Evolutionary conservation across 306 rosid genomes (phyloP).

Genomic region (Medicago arabica): DNA sequence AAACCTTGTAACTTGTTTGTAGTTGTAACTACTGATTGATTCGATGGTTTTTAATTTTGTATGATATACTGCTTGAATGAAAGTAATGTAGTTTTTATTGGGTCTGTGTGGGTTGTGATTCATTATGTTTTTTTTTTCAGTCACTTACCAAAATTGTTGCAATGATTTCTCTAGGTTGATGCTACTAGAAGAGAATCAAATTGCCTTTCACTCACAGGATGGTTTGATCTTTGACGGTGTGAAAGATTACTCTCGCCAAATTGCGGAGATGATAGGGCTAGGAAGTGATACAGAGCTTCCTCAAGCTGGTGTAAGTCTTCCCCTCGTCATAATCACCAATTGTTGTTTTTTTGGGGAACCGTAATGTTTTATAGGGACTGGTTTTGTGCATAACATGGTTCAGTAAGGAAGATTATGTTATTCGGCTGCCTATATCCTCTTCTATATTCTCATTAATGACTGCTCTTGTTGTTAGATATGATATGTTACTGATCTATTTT

Average conservation of each 20-base stretch:
- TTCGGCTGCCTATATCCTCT: slow-evolving; percentile 21
- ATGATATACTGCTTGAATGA: slow-evolving; percentile 11
- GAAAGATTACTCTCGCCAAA: slow-evolving; percentile 90
- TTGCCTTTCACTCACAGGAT: slow-evolving; percentile 95
- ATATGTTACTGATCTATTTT: slow-evolving; percentile 39
- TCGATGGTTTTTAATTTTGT: slow-evolving; percentile 1
- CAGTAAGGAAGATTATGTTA: slow-evolving; percentile 28
- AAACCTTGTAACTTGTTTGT: too few species aligned
- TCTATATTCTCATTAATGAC: slow-evolving; percentile 18
- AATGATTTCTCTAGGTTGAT: slow-evolving; percentile 65
- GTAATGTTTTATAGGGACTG: slow-evolving; percentile 22
- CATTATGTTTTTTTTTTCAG: background rate
- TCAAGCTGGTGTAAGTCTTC: slow-evolving; percentile 87
- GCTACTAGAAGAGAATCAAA: slow-evolving; percentile 98
- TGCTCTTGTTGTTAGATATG: slow-evolving; percentile 13
- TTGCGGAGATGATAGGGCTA: slow-evolving; percentile 96
- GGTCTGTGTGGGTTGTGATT: slow-evolving; percentile 15
- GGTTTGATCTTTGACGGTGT: slow-evolving; percentile 84
- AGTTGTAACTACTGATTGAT: background rate
- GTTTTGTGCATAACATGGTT: slow-evolving; percentile 18
- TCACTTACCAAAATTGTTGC: slow-evolving; percentile 16
- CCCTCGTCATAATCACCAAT: slow-evolving; percentile 5
- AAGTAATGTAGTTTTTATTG: slow-evolving; percentile 1
- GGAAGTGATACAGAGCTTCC: slow-evolving; percentile 77
- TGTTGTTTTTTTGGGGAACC: slow-evolving; percentile 34